Evolutionary conservation across 1,284 basidiomycete species (phyloP).

Genomic region (Malassezia obtusa): DNA sequence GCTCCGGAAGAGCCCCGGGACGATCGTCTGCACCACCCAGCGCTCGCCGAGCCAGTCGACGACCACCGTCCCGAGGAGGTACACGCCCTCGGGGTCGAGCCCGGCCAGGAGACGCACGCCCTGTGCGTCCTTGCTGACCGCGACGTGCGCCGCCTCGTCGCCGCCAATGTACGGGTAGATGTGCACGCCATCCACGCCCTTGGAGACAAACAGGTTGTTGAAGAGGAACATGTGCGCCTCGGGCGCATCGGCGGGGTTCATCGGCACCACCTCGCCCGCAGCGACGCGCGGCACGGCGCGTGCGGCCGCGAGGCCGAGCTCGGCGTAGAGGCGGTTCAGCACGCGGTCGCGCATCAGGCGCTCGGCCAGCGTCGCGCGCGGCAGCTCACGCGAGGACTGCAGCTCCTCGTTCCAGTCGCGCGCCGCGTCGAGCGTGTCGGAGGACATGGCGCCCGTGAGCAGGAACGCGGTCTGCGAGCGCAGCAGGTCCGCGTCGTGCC

Average conservation of each 20-base stretch:
- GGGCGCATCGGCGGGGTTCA: constrained; percentile 55
- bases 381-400: constrained; percentile 54
- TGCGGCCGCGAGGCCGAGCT: constrained; percentile 54
- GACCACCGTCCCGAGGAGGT: constrained; percentile 50
- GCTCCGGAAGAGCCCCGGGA: constrained; percentile 55
- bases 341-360: constrained; percentile 54
- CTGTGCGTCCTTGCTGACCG: constrained; percentile 55
- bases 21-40: constrained; percentile 56
- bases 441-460: constrained; percentile 52
- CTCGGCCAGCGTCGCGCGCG: constrained; percentile 52
- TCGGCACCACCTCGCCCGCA: constrained; percentile 52
- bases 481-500: constrained; percentile 52
- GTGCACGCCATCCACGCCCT: constrained; percentile 55
- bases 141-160: constrained; percentile 55
- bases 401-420: constrained; percentile 59
- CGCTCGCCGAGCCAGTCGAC: constrained; percentile 56
- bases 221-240: constrained; percentile 55
- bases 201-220: constrained; percentile 57
- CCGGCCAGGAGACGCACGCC: constrained; percentile 54
- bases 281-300: constrained; percentile 53
- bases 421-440: constrained; percentile 53
- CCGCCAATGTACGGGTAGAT: constrained; percentile 55
- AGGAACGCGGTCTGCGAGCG: constrained; percentile 55
- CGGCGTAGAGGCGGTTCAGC: constrained; percentile 53
- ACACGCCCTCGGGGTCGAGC: constrained; percentile 51